Evolutionary conservation across 1,284 basidiomycete genomes (phyloP).

Genomic region (Schizophyllum amplum): DNA sequence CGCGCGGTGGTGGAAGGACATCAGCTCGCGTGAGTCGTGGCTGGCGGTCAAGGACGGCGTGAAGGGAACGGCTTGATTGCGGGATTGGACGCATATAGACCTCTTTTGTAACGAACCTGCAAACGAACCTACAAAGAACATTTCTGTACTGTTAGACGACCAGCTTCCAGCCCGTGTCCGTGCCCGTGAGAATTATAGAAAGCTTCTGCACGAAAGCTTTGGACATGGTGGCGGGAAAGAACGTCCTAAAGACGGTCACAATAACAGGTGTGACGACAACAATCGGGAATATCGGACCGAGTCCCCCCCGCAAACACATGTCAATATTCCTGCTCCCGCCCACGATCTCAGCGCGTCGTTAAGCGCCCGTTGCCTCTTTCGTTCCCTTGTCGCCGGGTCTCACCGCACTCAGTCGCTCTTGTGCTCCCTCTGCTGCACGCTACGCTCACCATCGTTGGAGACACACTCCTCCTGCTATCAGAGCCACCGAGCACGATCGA

Average conservation of each 20-base stretch:
- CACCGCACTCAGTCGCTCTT: not conserved
- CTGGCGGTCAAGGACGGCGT: not conserved
- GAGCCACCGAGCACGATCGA: not conserved
- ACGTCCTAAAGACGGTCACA: no score
- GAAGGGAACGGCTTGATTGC: no score
- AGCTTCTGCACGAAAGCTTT: no score
- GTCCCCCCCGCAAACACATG: not conserved
- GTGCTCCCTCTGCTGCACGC: not conserved
- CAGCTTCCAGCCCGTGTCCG: no score
- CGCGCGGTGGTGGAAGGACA: conserved; percentile 3
- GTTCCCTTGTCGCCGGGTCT: not conserved
- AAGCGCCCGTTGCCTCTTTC: not conserved
- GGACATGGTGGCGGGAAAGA: no score
- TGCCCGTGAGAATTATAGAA: no score
- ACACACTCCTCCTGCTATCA: no score
- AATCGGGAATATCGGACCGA: not conserved
- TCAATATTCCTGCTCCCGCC: not conserved
- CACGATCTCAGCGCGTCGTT: not conserved
- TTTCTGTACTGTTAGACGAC: no score
- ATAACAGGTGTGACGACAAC: not conserved
- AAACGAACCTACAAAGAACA: no score
- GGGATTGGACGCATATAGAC: no score
- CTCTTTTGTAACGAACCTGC: no score
- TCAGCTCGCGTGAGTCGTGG: conserved; percentile 5
- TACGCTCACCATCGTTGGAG: not conserved